Evolutionary conservation across 768 basidiomycete genomes (phyloP).

Genomic region (Ramaria sp.): DNA sequence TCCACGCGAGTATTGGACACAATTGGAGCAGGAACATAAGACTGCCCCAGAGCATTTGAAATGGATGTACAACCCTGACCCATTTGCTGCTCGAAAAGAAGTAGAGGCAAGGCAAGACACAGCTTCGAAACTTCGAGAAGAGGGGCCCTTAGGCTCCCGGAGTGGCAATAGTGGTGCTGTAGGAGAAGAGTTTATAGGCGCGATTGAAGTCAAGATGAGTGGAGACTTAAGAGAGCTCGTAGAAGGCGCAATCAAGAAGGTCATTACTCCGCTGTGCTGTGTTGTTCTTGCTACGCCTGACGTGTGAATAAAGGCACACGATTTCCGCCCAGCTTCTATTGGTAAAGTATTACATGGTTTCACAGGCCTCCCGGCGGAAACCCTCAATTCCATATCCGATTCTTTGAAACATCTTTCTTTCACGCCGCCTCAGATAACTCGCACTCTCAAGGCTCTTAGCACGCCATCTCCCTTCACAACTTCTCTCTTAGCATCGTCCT

Average conservation of each 20-base stretch:
- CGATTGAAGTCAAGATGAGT: conserved; percentile 76
- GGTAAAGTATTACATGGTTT: background rate
- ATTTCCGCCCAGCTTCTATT: background rate
- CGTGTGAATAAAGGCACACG: conserved; percentile 2
- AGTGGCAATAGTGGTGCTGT: background rate
- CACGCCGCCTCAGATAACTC: conserved; percentile 11
- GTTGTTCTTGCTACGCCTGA: background rate
- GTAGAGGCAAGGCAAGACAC: conserved; percentile 59
- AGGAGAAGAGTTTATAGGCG: conserved; percentile 16
- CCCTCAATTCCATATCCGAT: background rate
- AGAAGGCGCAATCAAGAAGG: conserved; percentile 73
- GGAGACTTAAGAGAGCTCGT: conserved; percentile 62
- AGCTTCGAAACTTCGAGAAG: conserved; percentile 33
- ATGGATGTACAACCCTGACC: conserved; percentile 87
- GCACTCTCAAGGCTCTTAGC: conserved; percentile 46
- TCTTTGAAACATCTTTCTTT: background rate
- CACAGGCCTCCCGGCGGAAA: background rate
- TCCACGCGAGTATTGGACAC: conserved; percentile 81
- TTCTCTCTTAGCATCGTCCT: conserved; percentile 40
- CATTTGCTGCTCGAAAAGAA: conserved; percentile 61
- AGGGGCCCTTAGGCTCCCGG: conserved; percentile 14
- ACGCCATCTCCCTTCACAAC: conserved; percentile 45
- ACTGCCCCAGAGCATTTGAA: conserved; percentile 51
- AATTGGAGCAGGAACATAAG: conserved; percentile 62
- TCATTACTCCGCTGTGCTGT: conserved; percentile 17